Percentiles rank a stretch among this genome's conserved stretches.
Evolutionary conservation across 78 protist species (phyloP).

Genomic region (Cyanophora paradoxa): DNA sequence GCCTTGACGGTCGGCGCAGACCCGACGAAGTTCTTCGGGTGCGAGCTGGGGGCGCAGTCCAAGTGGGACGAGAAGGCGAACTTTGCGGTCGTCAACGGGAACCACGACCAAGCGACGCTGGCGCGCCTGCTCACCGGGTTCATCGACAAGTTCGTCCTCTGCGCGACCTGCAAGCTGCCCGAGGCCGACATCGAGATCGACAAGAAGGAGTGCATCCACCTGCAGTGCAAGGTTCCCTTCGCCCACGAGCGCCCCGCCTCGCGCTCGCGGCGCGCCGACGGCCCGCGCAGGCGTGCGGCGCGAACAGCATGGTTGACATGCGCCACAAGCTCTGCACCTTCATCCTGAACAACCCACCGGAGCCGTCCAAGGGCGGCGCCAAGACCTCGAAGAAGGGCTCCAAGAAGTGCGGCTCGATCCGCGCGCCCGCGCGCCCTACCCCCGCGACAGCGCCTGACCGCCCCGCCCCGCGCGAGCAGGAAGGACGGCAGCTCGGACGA

Average conservation of each 20-base stretch:
- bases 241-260: not conserved
- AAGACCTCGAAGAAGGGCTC: not conserved
- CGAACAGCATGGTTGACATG: slow-evolving; percentile 24
- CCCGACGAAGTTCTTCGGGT: slow-evolving; percentile 73
- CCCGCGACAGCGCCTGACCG: not conserved
- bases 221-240: slow-evolving; percentile 36
- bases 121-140: slow-evolving; percentile 67
- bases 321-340: slow-evolving; percentile 31
- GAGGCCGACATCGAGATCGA: slow-evolving; percentile 56
- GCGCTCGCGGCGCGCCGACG: not conserved
- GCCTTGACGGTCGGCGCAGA: slow-evolving; percentile 8
- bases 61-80: slow-evolving; percentile 45
- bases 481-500: no score
- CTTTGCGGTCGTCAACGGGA: slow-evolving; percentile 71
- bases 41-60: slow-evolving; percentile 79
- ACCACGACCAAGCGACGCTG: slow-evolving; percentile 19
- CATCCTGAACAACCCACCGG: slow-evolving; percentile 75
- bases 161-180: slow-evolving; percentile 75
- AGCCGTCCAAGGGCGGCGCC: not conserved
- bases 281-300: slow-evolving; percentile 62
- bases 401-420: not conserved
- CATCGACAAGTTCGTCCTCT: slow-evolving; percentile 75
- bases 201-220: slow-evolving; percentile 5
- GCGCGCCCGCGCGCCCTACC: no score
- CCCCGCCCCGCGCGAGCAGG: not conserved